Conservation (phyloP, 164 flowering plant species). For the Chimonanthus praecox region DNA sequence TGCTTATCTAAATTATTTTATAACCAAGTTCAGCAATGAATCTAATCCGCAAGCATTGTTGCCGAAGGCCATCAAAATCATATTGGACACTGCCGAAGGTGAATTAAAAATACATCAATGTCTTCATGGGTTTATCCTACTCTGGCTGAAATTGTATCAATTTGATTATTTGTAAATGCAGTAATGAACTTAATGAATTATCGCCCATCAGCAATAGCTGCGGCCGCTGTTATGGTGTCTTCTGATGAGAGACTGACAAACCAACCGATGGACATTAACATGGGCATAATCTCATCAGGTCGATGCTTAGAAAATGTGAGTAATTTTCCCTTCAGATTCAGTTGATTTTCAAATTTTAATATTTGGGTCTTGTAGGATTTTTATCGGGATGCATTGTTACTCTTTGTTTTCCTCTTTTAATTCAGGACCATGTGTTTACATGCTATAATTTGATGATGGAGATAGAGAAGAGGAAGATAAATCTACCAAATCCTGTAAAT, state of each 20-base stretch:
- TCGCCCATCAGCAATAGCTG: conserved; percentile 64
- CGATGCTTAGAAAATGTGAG: conserved; percentile 39
- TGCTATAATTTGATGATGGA: conserved; percentile 42
- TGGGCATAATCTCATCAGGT: conserved; percentile 24
- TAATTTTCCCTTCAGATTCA: not conserved
- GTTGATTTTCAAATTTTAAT: too few species aligned
- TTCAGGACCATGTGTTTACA: conserved; percentile 44
- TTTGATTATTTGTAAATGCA: conserved; percentile 17
- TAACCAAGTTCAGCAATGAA: conserved; percentile 29
- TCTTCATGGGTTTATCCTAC: conserved; percentile 11
- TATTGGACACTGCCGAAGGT: conserved; percentile 48
- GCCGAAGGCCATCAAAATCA: conserved; percentile 25
- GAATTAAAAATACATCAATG: conserved; percentile 7
- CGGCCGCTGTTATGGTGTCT: conserved; percentile 53
- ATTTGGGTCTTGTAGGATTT: not conserved
- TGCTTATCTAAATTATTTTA: conserved; percentile 45
- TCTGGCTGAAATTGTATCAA: not conserved
- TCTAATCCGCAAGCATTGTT: conserved; percentile 13
- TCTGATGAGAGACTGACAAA: conserved; percentile 37
- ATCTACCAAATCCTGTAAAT: conserved; percentile 14
- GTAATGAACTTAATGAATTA: conserved; percentile 40
- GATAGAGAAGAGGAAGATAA: conserved; percentile 22
- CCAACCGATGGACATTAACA: conserved; percentile 35
- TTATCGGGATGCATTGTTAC: not conserved
- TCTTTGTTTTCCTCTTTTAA: conserved; percentile 5